Base-by-base conservation (phyloP, 371 early-diverging fungal genomes). In the Syncephalastrum monosporum region DNA sequence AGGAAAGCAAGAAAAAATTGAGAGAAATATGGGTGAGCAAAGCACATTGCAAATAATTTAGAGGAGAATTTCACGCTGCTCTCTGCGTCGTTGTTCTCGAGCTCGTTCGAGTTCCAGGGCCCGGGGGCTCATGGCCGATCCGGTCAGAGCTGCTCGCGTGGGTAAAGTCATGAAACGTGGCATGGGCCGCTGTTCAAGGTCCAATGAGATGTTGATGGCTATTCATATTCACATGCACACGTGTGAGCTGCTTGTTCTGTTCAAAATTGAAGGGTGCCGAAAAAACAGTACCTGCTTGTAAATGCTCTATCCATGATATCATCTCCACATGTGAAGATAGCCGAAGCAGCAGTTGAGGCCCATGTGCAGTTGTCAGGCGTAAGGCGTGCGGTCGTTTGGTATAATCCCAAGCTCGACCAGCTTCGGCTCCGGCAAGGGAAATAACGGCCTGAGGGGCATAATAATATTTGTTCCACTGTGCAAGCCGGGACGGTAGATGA, bases 241-340 rank as follows among this genome's bases (percentile, higher is more conserved):
- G 38, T 10, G 12, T 33, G 38, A 33, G 38, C 8, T 12, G 38
- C 47, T 47, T 23, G 17, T 47, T 47, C 12, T 15, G 19, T 57
- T 29, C 15, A 7, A 6, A 44, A 45, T 46, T 24, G 17, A 49
- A 38, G 51, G 13, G 50, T 55, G 25, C 48, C 54, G 19, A 50
- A 23, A 23, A 53, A 27, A 42, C 33, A 47, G 51, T 62, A 75
- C 76, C 76, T 53, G 79, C 71, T 73, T 78, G 79, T 8, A 78
- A 57, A 56, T 75, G 75, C 55, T 78, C 79, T 13, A 78, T 50
- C 79, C 79, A 78, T 53, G 73, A 71, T 55, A 73, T 62, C 69
- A 78, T 74, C 17, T 78, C 75, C 16, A 69, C 58, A 59, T 67
- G 64, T 21, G 72, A 58, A 33, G 65, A 48, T 41, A 71, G 42